Evolutionary conservation across 176 grass and related monocot species (phyloP).

Genomic region (Tuctoria greenei): DNA sequence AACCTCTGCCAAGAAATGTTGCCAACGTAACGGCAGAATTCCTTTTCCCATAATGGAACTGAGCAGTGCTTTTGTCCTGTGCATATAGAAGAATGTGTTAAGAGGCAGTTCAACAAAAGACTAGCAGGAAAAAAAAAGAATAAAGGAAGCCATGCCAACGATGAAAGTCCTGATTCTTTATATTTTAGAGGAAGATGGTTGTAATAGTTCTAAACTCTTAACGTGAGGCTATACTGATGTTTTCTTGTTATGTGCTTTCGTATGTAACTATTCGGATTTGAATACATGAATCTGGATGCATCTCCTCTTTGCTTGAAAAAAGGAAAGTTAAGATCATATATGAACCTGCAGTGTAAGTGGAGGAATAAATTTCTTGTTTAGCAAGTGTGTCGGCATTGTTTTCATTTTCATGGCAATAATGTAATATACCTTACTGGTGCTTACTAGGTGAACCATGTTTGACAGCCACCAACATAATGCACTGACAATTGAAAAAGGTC

Average conservation of each 20-base stretch:
- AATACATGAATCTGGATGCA: background rate
- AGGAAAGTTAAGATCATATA: background rate
- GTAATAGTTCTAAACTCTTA: background rate
- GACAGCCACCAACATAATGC: background rate
- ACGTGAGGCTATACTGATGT: background rate
- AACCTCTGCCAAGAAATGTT: slow-evolving; percentile 51
- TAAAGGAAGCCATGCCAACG: background rate
- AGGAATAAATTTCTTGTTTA: slow-evolving; percentile 4
- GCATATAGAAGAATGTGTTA: background rate
- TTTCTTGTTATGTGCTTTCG: background rate
- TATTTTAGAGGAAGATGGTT: background rate
- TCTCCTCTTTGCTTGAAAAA: background rate
- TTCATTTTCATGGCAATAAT: background rate
- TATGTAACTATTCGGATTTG: too few relatives aligned
- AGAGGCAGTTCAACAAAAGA: background rate
- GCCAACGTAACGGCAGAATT: slow-evolving; percentile 49
- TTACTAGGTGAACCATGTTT: background rate
- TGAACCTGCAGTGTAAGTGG: background rate
- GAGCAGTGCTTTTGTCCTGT: slow-evolving; percentile 21
- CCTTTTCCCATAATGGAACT: slow-evolving; percentile 60
- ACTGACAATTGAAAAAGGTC: too few relatives aligned
- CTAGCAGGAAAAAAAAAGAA: background rate
- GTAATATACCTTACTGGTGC: background rate
- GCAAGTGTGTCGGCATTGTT: background rate
- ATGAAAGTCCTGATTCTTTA: background rate